Percentiles rank a stretch among this genome's conserved stretches.
Conservation (phyloP, 2,329 filamentous ascomycete genomes). For the Fragosphaeria purpurea region DNA sequence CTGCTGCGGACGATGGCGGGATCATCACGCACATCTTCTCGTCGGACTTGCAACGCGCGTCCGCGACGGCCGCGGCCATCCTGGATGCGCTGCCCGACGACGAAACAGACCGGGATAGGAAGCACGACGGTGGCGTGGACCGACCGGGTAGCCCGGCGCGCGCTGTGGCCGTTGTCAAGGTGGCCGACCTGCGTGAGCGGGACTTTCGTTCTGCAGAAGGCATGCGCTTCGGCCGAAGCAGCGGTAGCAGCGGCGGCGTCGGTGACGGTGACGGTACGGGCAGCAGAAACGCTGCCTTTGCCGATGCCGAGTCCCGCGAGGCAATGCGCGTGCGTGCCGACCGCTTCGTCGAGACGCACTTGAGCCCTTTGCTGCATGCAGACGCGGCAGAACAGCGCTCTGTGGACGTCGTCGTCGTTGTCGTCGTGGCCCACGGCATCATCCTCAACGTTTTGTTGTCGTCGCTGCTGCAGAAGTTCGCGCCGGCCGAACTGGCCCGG, state of each 20-base stretch:
- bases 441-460: constrained; percentile 62
- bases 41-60: constrained; percentile 67
- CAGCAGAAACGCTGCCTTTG: not conserved
- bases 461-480: constrained; percentile 47
- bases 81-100: constrained; percentile 38
- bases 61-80: constrained; percentile 59
- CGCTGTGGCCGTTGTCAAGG: constrained; percentile 29
- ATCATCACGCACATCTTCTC: constrained; percentile 58
- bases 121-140: no score
- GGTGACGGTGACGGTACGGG: no score
- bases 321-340: constrained; percentile 56
- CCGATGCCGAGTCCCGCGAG: constrained; percentile 56
- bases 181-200: constrained; percentile 55
- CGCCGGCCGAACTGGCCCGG: constrained; percentile 15
- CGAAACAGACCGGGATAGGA: not conserved
- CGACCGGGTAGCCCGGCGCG: not conserved
- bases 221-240: constrained; percentile 37
- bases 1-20: constrained; percentile 9
- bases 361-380: constrained; percentile 45
- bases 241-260: not conserved
- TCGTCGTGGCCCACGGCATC: constrained; percentile 74
- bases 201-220: constrained; percentile 66
- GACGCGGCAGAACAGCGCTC: not conserved
- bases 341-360: constrained; percentile 53
- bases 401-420: constrained; percentile 31